Base-by-base conservation (phyloP, 139 green algal genomes). In the Zygnema circumcarinatum region DNA sequence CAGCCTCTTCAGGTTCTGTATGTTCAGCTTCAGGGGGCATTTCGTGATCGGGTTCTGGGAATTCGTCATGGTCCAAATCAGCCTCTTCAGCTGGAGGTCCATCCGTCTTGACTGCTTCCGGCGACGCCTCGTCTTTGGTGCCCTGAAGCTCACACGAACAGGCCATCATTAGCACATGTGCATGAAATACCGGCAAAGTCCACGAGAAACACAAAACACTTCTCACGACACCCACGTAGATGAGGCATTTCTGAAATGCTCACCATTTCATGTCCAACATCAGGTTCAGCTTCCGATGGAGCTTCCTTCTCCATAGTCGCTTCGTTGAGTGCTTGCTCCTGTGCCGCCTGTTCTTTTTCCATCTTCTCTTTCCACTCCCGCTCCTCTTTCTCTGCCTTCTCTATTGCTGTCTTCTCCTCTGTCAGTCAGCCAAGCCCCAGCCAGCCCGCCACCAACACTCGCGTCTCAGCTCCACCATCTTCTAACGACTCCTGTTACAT, bases 331-430 rank as follows among this genome's bases (percentile, higher is more conserved):
- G 47, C 47, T 16, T 62, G 47, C 16, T 62, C 47, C 47, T 62
- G 47, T 62, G 47, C 47, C 47, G 7, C 69, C 69, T 39, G 35
- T 16, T 39, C 69, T 16, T 78, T 78, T 11, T 78, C 69, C 69
- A 52, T 38, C 69, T 78, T 41, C 69, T 78, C 69, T 16, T 20
- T 3, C 69, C 16, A 16, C 16, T 78, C 69, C 3, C 69, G 69
- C 69, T 78, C 69, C 69, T 78, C 69, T 20, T 39, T 41, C 69
- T 78, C 69, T 78, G 36, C 69, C 69, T 78, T 78, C 69, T 78
- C 69, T 41, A 78, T 41, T 3, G 36, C 69, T 39, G 69, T 41
- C 69, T 78, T 78, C 69, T 78, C 69, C 36, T 78, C 69, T 78
- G 69, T 16, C 35, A 39, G 69, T 41, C 35, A 39, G 11, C 16